Base-by-base conservation (phyloP, 306 rosid genomes). In the Inga laurina region DNA sequence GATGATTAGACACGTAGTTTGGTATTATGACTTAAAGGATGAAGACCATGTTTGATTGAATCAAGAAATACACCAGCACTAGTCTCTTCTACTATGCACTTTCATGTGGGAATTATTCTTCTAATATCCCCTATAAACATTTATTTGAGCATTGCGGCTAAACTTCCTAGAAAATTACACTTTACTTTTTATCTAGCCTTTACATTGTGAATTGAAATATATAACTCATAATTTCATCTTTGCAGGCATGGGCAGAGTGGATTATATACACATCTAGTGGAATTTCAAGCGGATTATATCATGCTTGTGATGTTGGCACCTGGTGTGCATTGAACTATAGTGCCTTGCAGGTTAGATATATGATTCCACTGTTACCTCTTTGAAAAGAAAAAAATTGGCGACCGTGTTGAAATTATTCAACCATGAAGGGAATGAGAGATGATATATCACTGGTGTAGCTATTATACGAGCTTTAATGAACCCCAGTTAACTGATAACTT, bases 301-400 rank as follows among this genome's bases (percentile, higher is more conserved):
- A 96, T 89, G 98, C 98, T 49, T 96, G 99, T 82, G 99, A 96
- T 51, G 99, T 96, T 45, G 99, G 99, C 70, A 85, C 98, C 34
- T 94, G 99, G 99, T 96, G 99, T 86, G 86, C 90, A 68, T 84
- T 96, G 85, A 82, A 46, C 83, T 96, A 76, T 62, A 81, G 78
- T 77, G 97, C 89, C 74, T 88, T 96, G 67, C 99, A 92, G 98
- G 99, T 96, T 80, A 72, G 68, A 64, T 34, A 75, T 72, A 69
- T 84, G 57, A 79, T 61, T 74, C 72, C 59, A 56, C 27, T 24
- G 34, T 80, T 85, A 32, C 41, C 78, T 79, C 73, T 62, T n/a
- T 44, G 1, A 13, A 2, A 72, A 46, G 8, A 43, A 8, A 48
- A 70, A 34, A 8, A 18, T 35, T 19, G n/a, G 56, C 48, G 27